Percentiles rank a stretch among this genome's conserved stretches.
phyloP scores from a whole-genome alignment of 1,284 basidiomycete genomes.

The Ustanciosporium gigantosporum region DNA sequence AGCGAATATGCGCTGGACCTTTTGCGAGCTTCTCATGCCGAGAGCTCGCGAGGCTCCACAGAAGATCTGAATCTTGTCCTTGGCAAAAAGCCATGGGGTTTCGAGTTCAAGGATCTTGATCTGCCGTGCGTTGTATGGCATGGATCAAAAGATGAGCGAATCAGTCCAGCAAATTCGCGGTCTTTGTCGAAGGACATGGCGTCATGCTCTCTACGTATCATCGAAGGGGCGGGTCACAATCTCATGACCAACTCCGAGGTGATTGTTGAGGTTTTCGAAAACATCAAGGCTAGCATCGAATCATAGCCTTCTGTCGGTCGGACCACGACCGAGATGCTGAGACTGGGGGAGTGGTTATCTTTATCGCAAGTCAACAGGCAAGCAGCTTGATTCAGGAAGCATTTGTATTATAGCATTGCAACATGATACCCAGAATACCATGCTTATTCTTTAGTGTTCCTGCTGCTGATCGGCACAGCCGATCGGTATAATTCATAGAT shows the following conservation, averaged over 20 bases:
- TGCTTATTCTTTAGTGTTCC: too few relatives aligned
- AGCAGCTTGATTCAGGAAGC: too few relatives aligned
- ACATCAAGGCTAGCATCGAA: constrained; percentile 21
- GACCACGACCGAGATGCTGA: too few relatives aligned
- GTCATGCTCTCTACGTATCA: constrained; percentile 77
- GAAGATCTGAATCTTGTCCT: constrained; percentile 87
- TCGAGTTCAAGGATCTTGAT: constrained; percentile 69
- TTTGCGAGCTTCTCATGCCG: constrained; percentile 89
- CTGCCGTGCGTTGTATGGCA: constrained; percentile 88
- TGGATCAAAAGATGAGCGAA: constrained; percentile 88
- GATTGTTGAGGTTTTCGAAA: constrained; percentile 50
- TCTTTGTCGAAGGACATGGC: constrained; percentile 88
- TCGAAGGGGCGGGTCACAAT: constrained; percentile 84
- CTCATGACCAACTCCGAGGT: constrained; percentile 74
- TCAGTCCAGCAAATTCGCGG: constrained; percentile 77
- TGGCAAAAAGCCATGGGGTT: constrained; percentile 75
- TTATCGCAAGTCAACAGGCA: too few relatives aligned
- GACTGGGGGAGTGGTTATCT: too few relatives aligned
- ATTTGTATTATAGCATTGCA: too few relatives aligned
- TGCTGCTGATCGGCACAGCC: too few relatives aligned
- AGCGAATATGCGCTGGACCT: constrained; percentile 69
- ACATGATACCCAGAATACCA: too few relatives aligned
- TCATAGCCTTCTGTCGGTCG: too few relatives aligned
- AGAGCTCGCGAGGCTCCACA: constrained; percentile 86
- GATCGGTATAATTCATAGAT: too few relatives aligned